Conservation (phyloP, 2,329 filamentous ascomycete genomes). For the Thelonectria blattea region DNA sequence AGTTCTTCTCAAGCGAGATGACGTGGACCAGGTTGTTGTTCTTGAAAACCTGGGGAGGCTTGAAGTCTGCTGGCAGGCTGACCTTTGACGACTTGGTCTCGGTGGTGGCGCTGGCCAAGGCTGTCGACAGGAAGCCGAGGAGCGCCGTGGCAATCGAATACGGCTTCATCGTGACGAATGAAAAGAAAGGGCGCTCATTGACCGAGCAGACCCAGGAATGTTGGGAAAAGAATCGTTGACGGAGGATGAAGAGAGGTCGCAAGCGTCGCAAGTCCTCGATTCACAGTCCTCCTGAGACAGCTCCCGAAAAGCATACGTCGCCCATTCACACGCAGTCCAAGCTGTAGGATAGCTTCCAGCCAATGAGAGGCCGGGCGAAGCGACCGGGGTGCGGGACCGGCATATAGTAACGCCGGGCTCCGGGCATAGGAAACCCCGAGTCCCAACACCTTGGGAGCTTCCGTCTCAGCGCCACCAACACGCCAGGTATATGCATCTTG, state of each 20-base stretch:
- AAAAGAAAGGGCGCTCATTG: conserved; percentile 41
- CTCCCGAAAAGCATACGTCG: conserved; percentile 47
- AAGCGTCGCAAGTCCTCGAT: conserved; percentile 30
- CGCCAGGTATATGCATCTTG: not conserved
- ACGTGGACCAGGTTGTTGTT: conserved; percentile 90
- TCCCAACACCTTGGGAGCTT: not conserved
- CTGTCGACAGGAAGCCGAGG: conserved; percentile 61
- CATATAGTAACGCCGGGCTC: conserved; percentile 34
- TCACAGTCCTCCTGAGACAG: conserved; percentile 37
- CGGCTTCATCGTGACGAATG: conserved; percentile 48
- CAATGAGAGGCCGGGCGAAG: conserved; percentile 34
- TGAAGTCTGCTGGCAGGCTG: conserved; percentile 71
- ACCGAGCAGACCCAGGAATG: conserved; percentile 38
- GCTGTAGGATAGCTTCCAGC: conserved; percentile 37
- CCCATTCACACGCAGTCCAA: conserved; percentile 40
- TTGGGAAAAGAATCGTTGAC: conserved; percentile 17
- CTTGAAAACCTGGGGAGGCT: conserved; percentile 88
- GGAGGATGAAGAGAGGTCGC: conserved; percentile 23
- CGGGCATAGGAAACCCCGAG: conserved; percentile 1
- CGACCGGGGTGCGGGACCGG: conserved; percentile 19
- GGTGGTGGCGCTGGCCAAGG: conserved; percentile 47
- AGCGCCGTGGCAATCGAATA: conserved; percentile 61
- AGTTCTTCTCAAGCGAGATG: conserved; percentile 92
- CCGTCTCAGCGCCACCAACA: not conserved
- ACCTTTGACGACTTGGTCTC: conserved; percentile 60